Base-by-base conservation (phyloP, 805 yeast species). In the Kregervanrija fluxuum region DNA sequence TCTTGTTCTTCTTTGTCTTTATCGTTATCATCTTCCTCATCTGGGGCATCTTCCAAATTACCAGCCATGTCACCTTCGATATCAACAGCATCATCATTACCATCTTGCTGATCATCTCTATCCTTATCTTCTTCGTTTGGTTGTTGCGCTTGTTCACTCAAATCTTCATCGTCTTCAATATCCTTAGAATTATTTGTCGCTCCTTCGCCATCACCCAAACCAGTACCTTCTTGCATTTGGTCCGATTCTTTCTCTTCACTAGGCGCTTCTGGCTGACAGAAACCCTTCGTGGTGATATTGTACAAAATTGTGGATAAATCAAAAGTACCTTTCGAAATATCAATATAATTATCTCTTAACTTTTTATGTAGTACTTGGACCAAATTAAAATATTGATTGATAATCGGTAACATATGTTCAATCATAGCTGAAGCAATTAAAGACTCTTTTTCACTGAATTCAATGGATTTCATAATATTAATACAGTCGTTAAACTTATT, bases 31-130 rank as follows among this genome's bases (percentile, higher is more conserved):
- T 77, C 80, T 13, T 71, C 69, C 15, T 80, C 85, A 45, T 77
- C 83, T 9, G 89, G 79, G 11, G 80, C 72, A 51, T 90, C 89
- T 62, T 91, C 96, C 8, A 83, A 62, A 28, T 87, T 80, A 44
- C 99, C 99, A 17, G 93, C 96, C 95, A 93, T 87, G 55, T 93
- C 98, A 33, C 97, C 96, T 55, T 90, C 95, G 60, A 90, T 85
- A 41, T 88, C 95, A 38, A 86, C 89, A 5, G 97, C 97, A 60
- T 88, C 88, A 50, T 87, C 88, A 42, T 88, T 79, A 8, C 79
- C 82, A n/a, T 83, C 83, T 9, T 80, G 82, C 1, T 66, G 68
- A 11, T 78, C 73, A 5, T 79, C 76, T n/a, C 80, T 73, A 16
- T 84, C 77, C 33, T 82, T 77, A 42, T 84, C 75, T 33, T 89